These are phyloP conservation scores for Lumnitzera racemosa DNA, from an alignment of 345 rosid genomes.

Conservation along the genomic window DNA sequence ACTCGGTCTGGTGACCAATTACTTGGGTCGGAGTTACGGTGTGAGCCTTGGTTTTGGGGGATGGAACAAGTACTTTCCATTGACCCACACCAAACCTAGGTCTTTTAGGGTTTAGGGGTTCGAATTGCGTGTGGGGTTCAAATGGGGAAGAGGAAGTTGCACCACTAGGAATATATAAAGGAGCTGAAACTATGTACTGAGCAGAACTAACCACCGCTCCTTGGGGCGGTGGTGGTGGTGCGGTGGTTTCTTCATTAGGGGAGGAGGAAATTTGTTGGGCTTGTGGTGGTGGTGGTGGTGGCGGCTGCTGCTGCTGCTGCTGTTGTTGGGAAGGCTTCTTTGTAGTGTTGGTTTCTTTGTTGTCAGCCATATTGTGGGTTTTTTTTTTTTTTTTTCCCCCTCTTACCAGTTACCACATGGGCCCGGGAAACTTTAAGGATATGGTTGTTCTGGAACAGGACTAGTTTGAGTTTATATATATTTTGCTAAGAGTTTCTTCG, in stretches of 20 bases:
- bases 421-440: slow-evolving; percentile 4
- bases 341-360: slow-evolving; percentile 30
- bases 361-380: slow-evolving; percentile 9
- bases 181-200: slow-evolving; percentile 45
- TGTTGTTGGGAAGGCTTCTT: slow-evolving; percentile 45
- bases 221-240: slow-evolving; percentile 22
- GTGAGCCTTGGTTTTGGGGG: slow-evolving; percentile 17
- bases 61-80: slow-evolving; percentile 73
- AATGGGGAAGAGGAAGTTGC: slow-evolving; percentile 36
- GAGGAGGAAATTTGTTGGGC: slow-evolving; percentile 26
- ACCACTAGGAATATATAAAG: slow-evolving; percentile 44
- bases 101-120: slow-evolving; percentile 54
- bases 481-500: not conserved
- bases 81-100: slow-evolving; percentile 56
- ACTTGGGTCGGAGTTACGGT: slow-evolving; percentile 7
- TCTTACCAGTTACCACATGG: slow-evolving; percentile 5
- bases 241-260: slow-evolving; percentile 36
- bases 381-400: not conserved
- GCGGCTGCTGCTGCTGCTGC: slow-evolving; percentile 29
- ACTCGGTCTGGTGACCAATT: slow-evolving; percentile 22
- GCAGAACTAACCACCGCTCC: slow-evolving; percentile 23
- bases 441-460: slow-evolving; percentile 6
- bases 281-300: slow-evolving; percentile 12
- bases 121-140: slow-evolving; percentile 38
- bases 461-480: not conserved